Evolutionary conservation across 2,329 filamentous ascomycete genomes (phyloP).

Genomic region (Huntiella savannae): DNA sequence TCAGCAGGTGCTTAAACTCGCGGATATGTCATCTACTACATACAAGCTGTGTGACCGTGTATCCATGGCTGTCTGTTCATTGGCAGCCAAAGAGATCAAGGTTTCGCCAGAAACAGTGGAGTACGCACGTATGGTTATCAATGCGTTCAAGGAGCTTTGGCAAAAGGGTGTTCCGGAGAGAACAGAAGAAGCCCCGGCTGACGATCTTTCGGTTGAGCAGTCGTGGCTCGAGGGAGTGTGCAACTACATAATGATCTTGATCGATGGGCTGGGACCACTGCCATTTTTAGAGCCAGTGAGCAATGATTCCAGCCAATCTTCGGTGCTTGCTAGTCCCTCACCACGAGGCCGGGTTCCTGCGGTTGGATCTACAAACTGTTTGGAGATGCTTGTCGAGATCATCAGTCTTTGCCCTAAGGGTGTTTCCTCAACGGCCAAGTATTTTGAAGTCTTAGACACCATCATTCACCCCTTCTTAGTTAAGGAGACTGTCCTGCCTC

Average conservation of each 20-base stretch:
- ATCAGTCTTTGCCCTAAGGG: conserved; percentile 32
- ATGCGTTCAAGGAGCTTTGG: conserved; percentile 8
- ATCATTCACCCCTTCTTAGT: conserved; percentile 41
- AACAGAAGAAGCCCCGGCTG: conserved; percentile 28
- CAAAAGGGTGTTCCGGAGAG: conserved; percentile 30
- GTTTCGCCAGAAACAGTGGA: conserved; percentile 65
- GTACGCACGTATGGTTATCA: conserved; percentile 32
- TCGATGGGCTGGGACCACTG: conserved; percentile 34
- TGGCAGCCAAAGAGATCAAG: conserved; percentile 58
- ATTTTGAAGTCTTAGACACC: conserved; percentile 27
- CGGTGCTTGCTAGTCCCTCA: not conserved
- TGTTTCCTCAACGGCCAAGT: conserved; percentile 26
- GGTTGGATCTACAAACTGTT: not conserved
- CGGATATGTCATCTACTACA: conserved; percentile 34
- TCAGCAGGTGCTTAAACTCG: conserved; percentile 42
- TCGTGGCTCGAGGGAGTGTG: conserved; percentile 36
- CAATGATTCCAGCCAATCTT: conserved; percentile 27
- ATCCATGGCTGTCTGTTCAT: conserved; percentile 4
- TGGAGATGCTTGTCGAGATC: conserved; percentile 42
- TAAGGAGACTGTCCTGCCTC: conserved; percentile 20
- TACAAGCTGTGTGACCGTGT: conserved; percentile 3
- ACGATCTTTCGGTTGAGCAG: conserved; percentile 13
- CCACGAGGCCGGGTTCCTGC: not conserved
- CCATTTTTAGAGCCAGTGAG: conserved; percentile 43
- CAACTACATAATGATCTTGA: conserved; percentile 28